Percentiles rank a stretch among this genome's conserved stretches.
phyloP scores from a whole-genome alignment of 371 early-diverging fungal genomes.

The Choanephora cucurbitarum region DNA sequence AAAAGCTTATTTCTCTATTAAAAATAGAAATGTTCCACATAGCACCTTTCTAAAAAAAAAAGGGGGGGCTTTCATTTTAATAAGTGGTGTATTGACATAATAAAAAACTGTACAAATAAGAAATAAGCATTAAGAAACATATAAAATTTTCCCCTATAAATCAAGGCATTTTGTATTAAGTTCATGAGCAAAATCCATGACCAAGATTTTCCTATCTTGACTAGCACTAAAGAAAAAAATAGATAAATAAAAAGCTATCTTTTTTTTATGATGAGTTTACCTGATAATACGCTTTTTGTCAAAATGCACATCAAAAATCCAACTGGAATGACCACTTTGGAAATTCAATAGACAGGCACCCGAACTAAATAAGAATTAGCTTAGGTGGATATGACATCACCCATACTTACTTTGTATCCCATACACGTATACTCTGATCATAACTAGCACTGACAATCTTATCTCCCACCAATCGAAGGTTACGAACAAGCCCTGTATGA shows the following conservation, averaged over 20 bases:
- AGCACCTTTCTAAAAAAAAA: no score
- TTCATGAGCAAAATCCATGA: conserved; percentile 81
- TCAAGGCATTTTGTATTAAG: conserved; percentile 30
- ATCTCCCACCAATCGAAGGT: conserved; percentile 72
- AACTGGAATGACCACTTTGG: conserved; percentile 76
- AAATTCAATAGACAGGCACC: conserved; percentile 55
- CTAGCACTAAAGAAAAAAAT: conserved; percentile 53
- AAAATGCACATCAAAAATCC: conserved; percentile 93
- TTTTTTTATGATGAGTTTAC: conserved; percentile 17
- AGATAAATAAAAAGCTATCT: background rate
- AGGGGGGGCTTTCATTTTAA: no score
- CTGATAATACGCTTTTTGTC: conserved; percentile 76
- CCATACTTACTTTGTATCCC: conserved; percentile 76
- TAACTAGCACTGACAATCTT: conserved; percentile 64
- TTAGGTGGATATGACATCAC: no score
- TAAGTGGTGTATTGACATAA: no score
- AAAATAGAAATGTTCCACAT: no score
- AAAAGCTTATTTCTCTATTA: no score
- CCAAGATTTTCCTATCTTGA: conserved; percentile 78
- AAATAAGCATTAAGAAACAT: background rate
- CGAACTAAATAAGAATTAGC: conserved; percentile 16
- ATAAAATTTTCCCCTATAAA: background rate
- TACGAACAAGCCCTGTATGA: conserved; percentile 92
- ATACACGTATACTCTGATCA: conserved; percentile 95
- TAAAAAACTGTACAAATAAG: background rate